Conservation (phyloP, 352 stramenopile species). For the Globisporangium spinosum region DNA sequence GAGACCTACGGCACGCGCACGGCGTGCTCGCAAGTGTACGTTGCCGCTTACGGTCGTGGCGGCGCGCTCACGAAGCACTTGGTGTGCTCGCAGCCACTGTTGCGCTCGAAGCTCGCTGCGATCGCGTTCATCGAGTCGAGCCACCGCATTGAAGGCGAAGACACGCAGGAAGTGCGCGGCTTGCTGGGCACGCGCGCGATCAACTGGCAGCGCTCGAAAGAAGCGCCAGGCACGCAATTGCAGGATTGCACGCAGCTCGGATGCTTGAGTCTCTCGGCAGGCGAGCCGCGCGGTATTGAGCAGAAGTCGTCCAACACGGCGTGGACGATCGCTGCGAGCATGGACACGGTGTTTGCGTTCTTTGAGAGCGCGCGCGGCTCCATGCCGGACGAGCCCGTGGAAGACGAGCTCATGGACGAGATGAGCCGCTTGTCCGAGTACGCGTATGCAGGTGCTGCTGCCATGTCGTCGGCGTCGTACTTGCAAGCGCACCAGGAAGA, state of each 20-base stretch:
- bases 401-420: slow-evolving; percentile 77
- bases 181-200: slow-evolving; percentile 70
- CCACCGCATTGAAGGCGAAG: slow-evolving; percentile 60
- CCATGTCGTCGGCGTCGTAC: slow-evolving; percentile 44
- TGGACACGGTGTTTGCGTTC: slow-evolving; percentile 84
- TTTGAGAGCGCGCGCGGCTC: slow-evolving; percentile 78
- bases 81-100: slow-evolving; percentile 59
- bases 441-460: slow-evolving; percentile 55
- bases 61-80: slow-evolving; percentile 73
- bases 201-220: slow-evolving; percentile 78
- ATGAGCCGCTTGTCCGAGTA: slow-evolving; percentile 75
- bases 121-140: slow-evolving; percentile 84
- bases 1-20: slow-evolving; percentile 73
- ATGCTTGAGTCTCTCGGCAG: slow-evolving; percentile 72
- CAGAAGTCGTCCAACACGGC: slow-evolving; percentile 78
- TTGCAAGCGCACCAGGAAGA: slow-evolving; percentile 69
- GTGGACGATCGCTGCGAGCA: slow-evolving; percentile 79
- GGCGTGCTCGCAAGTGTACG: slow-evolving; percentile 73
- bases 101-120: slow-evolving; percentile 59
- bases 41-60: slow-evolving; percentile 71
- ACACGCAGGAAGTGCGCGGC: slow-evolving; percentile 62
- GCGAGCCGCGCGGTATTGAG: slow-evolving; percentile 56
- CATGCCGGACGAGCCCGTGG: slow-evolving; percentile 66
- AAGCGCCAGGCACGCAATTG: slow-evolving; percentile 62
- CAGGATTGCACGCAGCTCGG: slow-evolving; percentile 67